phyloP scores from a whole-genome alignment of 2,329 filamentous ascomycete species.

The Neofusicoccum sp. region DNA sequence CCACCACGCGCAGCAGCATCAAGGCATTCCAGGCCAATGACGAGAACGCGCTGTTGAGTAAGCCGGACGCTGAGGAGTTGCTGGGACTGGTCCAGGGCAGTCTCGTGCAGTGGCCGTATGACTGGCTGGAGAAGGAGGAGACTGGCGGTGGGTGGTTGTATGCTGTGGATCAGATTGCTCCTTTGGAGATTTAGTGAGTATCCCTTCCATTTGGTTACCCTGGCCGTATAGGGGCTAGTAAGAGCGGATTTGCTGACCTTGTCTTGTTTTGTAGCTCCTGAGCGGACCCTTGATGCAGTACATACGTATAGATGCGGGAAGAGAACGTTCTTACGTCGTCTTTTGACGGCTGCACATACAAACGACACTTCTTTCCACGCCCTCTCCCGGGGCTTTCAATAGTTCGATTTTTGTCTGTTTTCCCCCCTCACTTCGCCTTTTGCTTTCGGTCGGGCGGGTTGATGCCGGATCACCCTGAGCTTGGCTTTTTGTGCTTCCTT shows the following conservation, averaged over 20 bases:
- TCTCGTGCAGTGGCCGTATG: constrained; percentile 89
- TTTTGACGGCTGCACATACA: background rate
- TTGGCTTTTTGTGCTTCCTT: constrained; percentile 11
- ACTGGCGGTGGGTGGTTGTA: constrained; percentile 94
- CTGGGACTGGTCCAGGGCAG: constrained; percentile 81
- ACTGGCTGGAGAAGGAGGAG: constrained; percentile 84
- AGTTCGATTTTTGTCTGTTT: background rate
- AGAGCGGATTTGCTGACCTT: background rate
- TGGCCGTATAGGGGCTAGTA: too few species aligned
- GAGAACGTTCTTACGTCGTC: too few species aligned
- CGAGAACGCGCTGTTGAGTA: constrained; percentile 64
- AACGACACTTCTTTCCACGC: background rate
- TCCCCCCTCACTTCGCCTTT: background rate
- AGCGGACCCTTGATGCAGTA: background rate
- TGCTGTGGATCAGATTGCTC: constrained; percentile 92
- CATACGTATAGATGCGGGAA: background rate
- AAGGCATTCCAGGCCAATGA: constrained; percentile 65
- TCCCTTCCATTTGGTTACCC: background rate
- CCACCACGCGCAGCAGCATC: constrained; percentile 67
- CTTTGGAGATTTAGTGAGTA: constrained; percentile 91
- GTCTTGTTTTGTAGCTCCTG: background rate
- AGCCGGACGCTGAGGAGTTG: constrained; percentile 76
- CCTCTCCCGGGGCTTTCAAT: background rate
- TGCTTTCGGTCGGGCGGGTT: too few species aligned
- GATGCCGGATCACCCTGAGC: constrained; percentile 18